These are phyloP conservation scores for Barnettozyma vustinii DNA, from an alignment of 805 yeast species.

Conservation along the genomic window DNA sequence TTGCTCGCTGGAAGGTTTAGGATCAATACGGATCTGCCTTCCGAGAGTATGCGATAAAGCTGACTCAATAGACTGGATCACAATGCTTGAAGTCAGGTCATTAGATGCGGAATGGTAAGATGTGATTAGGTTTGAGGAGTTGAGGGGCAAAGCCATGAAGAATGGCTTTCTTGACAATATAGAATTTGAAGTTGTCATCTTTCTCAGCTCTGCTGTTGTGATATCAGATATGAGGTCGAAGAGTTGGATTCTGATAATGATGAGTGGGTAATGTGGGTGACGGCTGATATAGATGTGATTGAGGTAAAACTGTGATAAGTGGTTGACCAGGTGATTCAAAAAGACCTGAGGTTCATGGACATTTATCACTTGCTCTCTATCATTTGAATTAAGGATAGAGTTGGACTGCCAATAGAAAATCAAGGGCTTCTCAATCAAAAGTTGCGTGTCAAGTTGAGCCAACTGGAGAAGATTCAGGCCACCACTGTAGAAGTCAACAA, in stretches of 20 bases:
- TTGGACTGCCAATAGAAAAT: constrained; percentile 32
- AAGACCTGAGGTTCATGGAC: constrained; percentile 46
- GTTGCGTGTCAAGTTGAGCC: constrained; percentile 66
- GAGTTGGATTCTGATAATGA: constrained; percentile 60
- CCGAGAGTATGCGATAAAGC: constrained; percentile 40
- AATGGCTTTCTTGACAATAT: constrained; percentile 54
- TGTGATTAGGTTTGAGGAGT: constrained; percentile 56
- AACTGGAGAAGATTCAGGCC: constrained; percentile 62
- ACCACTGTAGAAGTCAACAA: constrained; percentile 37
- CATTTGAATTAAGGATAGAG: constrained; percentile 23
- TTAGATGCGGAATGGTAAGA: constrained; percentile 20
- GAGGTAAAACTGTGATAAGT: constrained; percentile 46
- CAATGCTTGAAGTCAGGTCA: constrained; percentile 44
- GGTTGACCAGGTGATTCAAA: constrained; percentile 40
- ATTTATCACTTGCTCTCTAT: constrained; percentile 26
- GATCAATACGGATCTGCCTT: constrained; percentile 34
- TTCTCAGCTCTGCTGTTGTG: constrained; percentile 2
- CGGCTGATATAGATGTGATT: constrained; percentile 62
- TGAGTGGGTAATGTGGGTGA: constrained; percentile 58
- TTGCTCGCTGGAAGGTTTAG: constrained; percentile 20
- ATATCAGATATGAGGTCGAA: constrained; percentile 44
- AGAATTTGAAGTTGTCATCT: constrained; percentile 29
- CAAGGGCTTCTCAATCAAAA: constrained; percentile 53
- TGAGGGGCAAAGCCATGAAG: constrained; percentile 61
- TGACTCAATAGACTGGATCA: constrained; percentile 55